Evolutionary conservation across 768 basidiomycete species (phyloP), one percentile per base, ranked within the genome.

Genomic region (Dioszegia hungarica): DNA sequence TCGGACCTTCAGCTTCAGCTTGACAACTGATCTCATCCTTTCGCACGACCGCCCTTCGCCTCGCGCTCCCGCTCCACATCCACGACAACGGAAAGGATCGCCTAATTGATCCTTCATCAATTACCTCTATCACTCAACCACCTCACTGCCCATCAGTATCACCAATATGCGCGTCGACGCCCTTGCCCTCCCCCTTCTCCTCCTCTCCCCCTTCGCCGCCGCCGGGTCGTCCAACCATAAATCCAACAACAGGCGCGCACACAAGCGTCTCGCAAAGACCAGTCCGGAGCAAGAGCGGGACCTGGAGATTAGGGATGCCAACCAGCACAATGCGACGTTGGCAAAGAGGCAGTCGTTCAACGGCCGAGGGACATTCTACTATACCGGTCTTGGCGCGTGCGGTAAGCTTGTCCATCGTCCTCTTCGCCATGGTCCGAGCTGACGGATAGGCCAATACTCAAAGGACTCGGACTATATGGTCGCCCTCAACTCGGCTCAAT

Each of bases 401-500:
- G 63, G 49, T 51, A 27, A 6, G 49, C 39, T 20, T 33, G 3
- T 34, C 31, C 17, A 27, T 38, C 48, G 34, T 24, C 6, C 2
- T 12, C 25, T 37, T 24, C 24, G 20, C 3, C 9, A 22, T 12
- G 11, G 20, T 3, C 34, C 19, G 2, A 8, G 24, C 49, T 37
- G 36, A 51, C 28, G 27, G 15, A 17, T 33, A 63, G 68, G 70
- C 19, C 62, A 64, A 47, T 60, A 59, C 29, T 68, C 67, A 1
- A n/a, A 60, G 15, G 60, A 67, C 45, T 58, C 39, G 20, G 66
- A 72, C 37, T 67, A 48, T 46, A 65, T 67, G 59, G 70, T 72
- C 4, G 70, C 70, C 6, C 34, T 72, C 27, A 69, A 72, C 48
- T 60, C 62, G 29, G 60, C 64, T 5, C 67, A 68, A 44, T 72